Percentiles rank a stretch among this genome's conserved stretches.
phyloP scores from a whole-genome alignment of 2,329 filamentous ascomycete genomes.

The Amphichorda felina region DNA sequence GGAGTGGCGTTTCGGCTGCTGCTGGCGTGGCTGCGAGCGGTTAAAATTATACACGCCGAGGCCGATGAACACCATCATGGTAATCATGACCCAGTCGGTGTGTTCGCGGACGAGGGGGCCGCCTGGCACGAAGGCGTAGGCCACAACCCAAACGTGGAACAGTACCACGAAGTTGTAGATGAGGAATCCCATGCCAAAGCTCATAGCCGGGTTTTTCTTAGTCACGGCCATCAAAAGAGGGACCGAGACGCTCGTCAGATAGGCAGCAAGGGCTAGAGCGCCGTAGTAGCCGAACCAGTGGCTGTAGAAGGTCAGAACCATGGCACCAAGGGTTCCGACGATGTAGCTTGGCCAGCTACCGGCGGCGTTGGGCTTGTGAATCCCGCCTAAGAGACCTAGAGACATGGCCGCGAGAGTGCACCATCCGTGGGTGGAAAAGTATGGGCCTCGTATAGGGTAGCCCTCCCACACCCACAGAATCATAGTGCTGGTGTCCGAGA shows the following conservation, averaged over 20 bases:
- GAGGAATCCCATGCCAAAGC: conserved; percentile 82
- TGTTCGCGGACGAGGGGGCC: conserved; percentile 85
- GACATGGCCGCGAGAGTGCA: conserved; percentile 84
- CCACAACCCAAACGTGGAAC: conserved; percentile 98
- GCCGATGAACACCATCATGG: conserved; percentile 74
- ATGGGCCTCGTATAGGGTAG: conserved; percentile 78
- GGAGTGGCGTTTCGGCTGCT: conserved; percentile 14
- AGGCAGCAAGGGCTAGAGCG: conserved; percentile 61
- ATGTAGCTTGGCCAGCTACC: conserved; percentile 72
- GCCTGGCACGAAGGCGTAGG: conserved; percentile 94
- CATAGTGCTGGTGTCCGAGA: conserved; percentile 98
- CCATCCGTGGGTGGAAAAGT: conserved; percentile 81
- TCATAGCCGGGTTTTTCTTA: conserved; percentile 62
- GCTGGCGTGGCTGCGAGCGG: conserved; percentile 30
- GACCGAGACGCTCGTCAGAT: conserved; percentile 70
- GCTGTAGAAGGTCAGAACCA: conserved; percentile 60
- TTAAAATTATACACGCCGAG: conserved; percentile 70
- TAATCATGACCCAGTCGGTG: conserved; percentile 90
- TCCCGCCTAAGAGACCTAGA: conserved; percentile 61
- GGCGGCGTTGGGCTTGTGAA: conserved; percentile 58
- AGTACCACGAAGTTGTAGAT: conserved; percentile 89
- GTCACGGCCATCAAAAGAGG: conserved; percentile 66
- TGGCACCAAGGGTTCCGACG: conserved; percentile 66
- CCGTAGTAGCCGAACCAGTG: conserved; percentile 91
- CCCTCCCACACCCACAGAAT: conserved; percentile 98